Base-by-base conservation (phyloP, 1,284 basidiomycete genomes). In the Cutaneotrichosporon dermatis region DNA sequence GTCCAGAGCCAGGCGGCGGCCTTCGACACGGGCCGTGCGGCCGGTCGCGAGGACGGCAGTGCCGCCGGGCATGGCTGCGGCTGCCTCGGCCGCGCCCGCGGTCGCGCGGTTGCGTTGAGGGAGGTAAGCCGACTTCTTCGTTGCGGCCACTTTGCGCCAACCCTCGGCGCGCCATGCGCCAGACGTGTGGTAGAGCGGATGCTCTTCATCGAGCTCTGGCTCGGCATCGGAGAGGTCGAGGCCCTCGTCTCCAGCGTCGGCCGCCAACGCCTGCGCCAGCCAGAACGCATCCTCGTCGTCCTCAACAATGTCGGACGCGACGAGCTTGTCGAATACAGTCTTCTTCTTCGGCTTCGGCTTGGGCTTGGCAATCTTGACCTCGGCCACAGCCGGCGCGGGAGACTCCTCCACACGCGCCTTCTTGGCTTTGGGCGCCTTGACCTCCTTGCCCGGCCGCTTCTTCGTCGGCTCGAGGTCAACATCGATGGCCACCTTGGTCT, bases 221-320 rank as follows among this genome's bases (percentile, higher is more conserved):
- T 60, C 63, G 15, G 65, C 66, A 16, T 63, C 68, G 3, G 65
- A 71, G 16, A 71, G 66, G 12, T 69, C 68, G 6, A 62, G 58
- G 46, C 57, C 65, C 78, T 78, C 56, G 81, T 59, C 77, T 8
- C 12, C 39, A 42, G 54, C 64, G 78, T 77, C 55, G 81, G 57
- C 76, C 0, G 84, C 88, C 51, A 93, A 82, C 39, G 69, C 75
- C 55, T 69, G 68, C 62, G 86, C 86, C 54, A 89, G 82, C 77
- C 87, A 95, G 79, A 88, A 96, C 36, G 90, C 76, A 70, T 99
- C 95, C 75, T 99, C 95, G 66, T 93, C 93, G 74, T 97, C 92
- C 43, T 86, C 84, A 58, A 88, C 88, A 6, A 94, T 69, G 7
- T 79, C 81, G 3, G 71, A 67, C 2, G 61, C 63, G 25, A 75